Evolutionary conservation across 306 rosid genomes (phyloP).

Genomic region (Rubus idaeus): DNA sequence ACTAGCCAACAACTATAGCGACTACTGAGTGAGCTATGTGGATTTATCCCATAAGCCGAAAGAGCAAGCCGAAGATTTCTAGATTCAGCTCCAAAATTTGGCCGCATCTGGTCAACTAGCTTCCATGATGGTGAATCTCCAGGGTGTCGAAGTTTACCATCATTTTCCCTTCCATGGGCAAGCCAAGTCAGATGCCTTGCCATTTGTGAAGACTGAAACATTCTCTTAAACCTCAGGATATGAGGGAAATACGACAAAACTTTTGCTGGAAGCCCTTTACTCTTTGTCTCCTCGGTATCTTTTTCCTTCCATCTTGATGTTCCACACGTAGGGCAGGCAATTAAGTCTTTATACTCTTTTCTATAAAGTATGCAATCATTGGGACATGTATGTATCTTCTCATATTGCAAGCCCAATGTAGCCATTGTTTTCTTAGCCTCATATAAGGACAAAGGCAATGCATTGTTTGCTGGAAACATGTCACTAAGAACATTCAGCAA

Average conservation of each 20-base stretch:
- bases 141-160: too few species aligned
- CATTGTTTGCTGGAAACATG: not conserved
- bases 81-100: too few species aligned
- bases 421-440: not conserved
- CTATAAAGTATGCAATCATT: not conserved
- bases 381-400: constrained; percentile 6
- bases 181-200: too few species aligned
- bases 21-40: not conserved
- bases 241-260: not conserved
- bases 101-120: too few species aligned
- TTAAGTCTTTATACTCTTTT: not conserved
- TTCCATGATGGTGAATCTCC: too few species aligned
- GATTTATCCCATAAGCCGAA: too few species aligned
- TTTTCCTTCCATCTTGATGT: not conserved
- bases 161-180: too few species aligned
- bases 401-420: not conserved
- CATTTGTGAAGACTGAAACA: not conserved
- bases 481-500: not conserved
- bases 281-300: not conserved
- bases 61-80: too few species aligned
- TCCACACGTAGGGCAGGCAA: not conserved
- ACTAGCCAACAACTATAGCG: constrained; percentile 3
- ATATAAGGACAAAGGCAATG: not conserved
- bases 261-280: not conserved
- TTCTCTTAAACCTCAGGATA: not conserved